Evolutionary conservation across 208 protist species (phyloP), one percentile per base, ranked within the genome.

Genomic region (Porcisia hertigi): DNA sequence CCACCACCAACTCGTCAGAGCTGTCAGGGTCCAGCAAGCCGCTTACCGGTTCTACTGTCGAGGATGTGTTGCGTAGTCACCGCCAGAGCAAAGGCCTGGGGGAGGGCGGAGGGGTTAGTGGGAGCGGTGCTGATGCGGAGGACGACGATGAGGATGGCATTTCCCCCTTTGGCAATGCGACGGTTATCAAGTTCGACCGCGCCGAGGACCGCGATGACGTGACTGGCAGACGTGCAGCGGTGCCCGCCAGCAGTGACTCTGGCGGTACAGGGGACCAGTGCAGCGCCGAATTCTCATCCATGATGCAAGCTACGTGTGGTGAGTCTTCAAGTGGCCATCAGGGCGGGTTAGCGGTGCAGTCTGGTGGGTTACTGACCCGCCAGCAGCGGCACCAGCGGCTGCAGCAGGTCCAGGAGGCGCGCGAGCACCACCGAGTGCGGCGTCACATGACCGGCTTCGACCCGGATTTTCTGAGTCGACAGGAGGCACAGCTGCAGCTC

Each of bases 381-480:
- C 66, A 52, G 25, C 66, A 77, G 69, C 72, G 69, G 18, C 73
- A 72, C 20, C 73, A 69, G 60, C 60, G 25, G 55, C 57, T 57
- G 6, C 47, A 66, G 72, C 45, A 59, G 43, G 73, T 65, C 6
- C 66, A 58, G 18, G 60, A 76, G 78, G 59, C 39, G 18, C 78
- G 78, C 0, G 67, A 77, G 49, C 76, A 71, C 12, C 36, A 77
- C 23, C 79, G 78, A 16, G 74, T 84, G 69, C 60, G 58, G 23
- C 69, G 43, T 14, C 79, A 87, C 69, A 76, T 84, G 76, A 53
- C 75, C 30, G 81, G 76, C 54, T 87, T 82, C 41, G 83, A 87
- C 34, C 49, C 66, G 55, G 81, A 71, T 25, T 80, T 66, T 34
- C 62, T 88, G 2, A 55, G 16, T 0, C 64, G 67, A 9, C 49